phyloP scores from a whole-genome alignment of 2,329 filamentous ascomycete species.

The Epichloe bromicola region DNA sequence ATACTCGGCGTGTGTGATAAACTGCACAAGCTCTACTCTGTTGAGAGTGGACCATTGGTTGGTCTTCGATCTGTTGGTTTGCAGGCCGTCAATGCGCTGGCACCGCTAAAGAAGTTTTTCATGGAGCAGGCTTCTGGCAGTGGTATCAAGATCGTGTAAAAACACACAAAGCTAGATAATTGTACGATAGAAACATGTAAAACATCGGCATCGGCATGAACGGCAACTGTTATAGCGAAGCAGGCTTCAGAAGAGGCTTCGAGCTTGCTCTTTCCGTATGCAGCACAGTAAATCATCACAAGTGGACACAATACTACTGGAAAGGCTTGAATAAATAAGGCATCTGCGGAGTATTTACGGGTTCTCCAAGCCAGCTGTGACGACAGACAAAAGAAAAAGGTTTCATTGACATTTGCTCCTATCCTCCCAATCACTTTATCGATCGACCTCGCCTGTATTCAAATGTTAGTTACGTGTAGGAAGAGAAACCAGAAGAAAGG shows the following conservation, averaged over 20 bases:
- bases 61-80: slow-evolving; percentile 67
- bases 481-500: background rate
- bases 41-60: slow-evolving; percentile 66
- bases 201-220: background rate
- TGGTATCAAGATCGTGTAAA: slow-evolving; percentile 31
- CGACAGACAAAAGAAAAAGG: slow-evolving; percentile 25
- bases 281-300: no score
- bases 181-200: background rate
- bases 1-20: slow-evolving; percentile 76
- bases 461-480: background rate
- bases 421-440: slow-evolving; percentile 26
- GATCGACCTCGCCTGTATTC: slow-evolving; percentile 45
- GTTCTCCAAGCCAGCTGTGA: slow-evolving; percentile 20
- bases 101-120: slow-evolving; percentile 67
- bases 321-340: slow-evolving; percentile 2
- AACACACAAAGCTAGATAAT: background rate
- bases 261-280: no score
- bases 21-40: slow-evolving; percentile 83
- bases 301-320: no score
- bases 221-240: background rate
- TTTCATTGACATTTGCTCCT: slow-evolving; percentile 18
- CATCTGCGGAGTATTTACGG: slow-evolving; percentile 25
- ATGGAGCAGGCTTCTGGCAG: slow-evolving; percentile 61
- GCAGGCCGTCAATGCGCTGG: slow-evolving; percentile 59
- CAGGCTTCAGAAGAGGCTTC: no score